A percentile compares a stretch with the other conserved stretches of the same genome.
Evolutionary conservation across 2,329 filamentous ascomycete genomes (phyloP).

Genomic region (Pseudopyricularia cyperi): DNA sequence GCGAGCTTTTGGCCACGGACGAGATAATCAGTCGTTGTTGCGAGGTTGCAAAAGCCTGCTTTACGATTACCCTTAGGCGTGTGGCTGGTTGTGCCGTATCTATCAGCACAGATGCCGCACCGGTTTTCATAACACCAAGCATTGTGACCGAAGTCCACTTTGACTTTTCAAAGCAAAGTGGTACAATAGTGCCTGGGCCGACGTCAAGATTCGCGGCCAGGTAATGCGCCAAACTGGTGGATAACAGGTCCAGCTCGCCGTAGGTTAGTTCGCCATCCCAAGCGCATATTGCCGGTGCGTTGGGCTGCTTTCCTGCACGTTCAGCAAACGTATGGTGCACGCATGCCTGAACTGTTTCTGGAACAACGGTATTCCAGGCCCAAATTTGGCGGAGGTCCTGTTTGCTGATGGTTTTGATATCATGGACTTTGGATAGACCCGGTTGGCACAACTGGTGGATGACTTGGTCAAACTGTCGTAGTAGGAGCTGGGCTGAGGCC

Average conservation of each 20-base stretch:
- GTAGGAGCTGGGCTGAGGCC: neutral
- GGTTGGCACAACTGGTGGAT: neutral
- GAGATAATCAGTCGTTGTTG: neutral
- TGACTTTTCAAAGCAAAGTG: conserved; percentile 12
- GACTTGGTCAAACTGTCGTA: neutral
- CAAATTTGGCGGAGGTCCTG: neutral
- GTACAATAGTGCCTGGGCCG: conserved; percentile 7
- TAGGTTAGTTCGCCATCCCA: conserved; percentile 18
- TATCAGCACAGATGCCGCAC: conserved; percentile 11
- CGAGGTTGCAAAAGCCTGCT: neutral
- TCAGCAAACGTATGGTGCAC: neutral
- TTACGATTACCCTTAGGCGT: conserved; percentile 4
- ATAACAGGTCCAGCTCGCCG: conserved; percentile 22
- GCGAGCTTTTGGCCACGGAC: neutral
- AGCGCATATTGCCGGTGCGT: conserved; percentile 14
- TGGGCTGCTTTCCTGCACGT: conserved; percentile 5
- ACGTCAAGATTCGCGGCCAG: conserved; percentile 6
- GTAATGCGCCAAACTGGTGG: conserved; percentile 8
- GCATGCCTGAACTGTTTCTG: conserved; percentile 2
- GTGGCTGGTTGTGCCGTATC: conserved; percentile 6
- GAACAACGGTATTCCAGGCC: neutral
- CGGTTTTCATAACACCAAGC: conserved; percentile 13
- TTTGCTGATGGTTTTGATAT: neutral
- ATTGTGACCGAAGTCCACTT: conserved; percentile 8
- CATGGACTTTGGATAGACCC: neutral